Evolutionary conservation across 345 rosid species (phyloP), one percentile per base, ranked within the genome.

Genomic region (Aethionema arabicum): DNA sequence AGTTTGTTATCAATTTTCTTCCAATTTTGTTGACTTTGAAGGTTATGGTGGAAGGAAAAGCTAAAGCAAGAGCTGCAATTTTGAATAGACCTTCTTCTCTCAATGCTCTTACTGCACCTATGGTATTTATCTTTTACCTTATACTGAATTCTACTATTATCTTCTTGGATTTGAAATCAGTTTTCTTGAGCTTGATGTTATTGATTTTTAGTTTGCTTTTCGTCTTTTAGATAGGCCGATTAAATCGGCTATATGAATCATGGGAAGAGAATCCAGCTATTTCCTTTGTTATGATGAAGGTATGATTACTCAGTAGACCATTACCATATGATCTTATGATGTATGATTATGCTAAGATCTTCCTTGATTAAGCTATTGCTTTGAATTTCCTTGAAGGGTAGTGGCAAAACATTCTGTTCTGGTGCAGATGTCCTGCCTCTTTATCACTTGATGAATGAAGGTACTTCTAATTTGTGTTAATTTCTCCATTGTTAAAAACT

Each of bases 231-330:
- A 85, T 77, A 41, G 79, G 84, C 61, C 78, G 97, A 66, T 74
- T 90, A 54, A 83, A 73, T 59, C 84, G 85, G 77, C 74, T 93
- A 16, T 93, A 90, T 49, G 96, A 85, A 50, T 87, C 89, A 13
- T 93, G 99, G 99, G 95, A 93, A 78, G 97, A 90, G 65, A 93
- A 87, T 48, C 86, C 95, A 0, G 85, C 87, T 62, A 83, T 87
- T 67, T 91, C 95, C 1, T 87, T 87, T 73, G 88, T 89, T 43
- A 21, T 84, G 56, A 79, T 90, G 97, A 87, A 85, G 96, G 97
- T 93, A 82, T 63, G 39, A 7, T 53, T 63, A 6, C 14, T 43
- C 31, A 3, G 9, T 41, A 7, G 36, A 35, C 57, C 43, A 8
- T 35, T 43, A 35, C 57, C 43, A 8, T 35, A 44, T 44, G 11